Conservation (phyloP, 805 yeast species). For the Candida hungchunana region DNA sequence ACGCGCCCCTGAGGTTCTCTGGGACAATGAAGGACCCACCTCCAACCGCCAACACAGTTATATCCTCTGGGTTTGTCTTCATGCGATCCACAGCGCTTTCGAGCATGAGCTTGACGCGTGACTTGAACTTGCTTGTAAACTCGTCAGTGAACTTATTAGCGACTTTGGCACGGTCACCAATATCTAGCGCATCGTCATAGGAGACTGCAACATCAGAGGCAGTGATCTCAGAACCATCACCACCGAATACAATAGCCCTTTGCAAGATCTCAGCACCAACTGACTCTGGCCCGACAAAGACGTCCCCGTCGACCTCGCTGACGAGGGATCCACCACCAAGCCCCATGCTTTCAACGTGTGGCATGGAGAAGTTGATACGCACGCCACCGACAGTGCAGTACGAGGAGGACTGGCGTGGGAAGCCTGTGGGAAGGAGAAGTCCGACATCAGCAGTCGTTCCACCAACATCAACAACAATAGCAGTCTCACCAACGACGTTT, state of each 20-base stretch:
- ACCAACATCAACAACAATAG: slow-evolving; percentile 42
- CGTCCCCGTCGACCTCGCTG: slow-evolving; percentile 19
- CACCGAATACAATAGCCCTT: slow-evolving; percentile 30
- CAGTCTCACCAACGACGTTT: slow-evolving; percentile 23
- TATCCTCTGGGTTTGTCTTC: slow-evolving; percentile 39
- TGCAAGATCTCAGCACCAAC: slow-evolving; percentile 34
- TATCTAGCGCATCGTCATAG: slow-evolving; percentile 5
- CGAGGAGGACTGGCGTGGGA: slow-evolving; percentile 42
- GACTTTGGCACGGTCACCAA: slow-evolving; percentile 4
- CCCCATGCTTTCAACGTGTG: slow-evolving; percentile 44
- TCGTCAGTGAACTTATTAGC: background rate
- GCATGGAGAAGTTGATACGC: slow-evolving; percentile 44
- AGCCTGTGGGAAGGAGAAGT: slow-evolving; percentile 31
- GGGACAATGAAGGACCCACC: slow-evolving; percentile 45
- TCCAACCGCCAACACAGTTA: slow-evolving; percentile 41
- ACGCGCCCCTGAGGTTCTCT: slow-evolving; percentile 34
- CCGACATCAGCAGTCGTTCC: slow-evolving; percentile 49
- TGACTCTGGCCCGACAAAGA: slow-evolving; percentile 43
- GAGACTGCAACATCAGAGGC: slow-evolving; percentile 34
- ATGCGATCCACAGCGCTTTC: slow-evolving; percentile 39
- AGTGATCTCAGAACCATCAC: slow-evolving; percentile 36
- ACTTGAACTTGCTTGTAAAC: slow-evolving; percentile 3
- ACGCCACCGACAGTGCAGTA: slow-evolving; percentile 42
- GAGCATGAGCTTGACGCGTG: slow-evolving; percentile 19
- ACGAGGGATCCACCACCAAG: slow-evolving; percentile 46